Percentiles rank a stretch among this genome's conserved stretches.
Conservation (phyloP, 805 yeast genomes). For the Blastobotrys peoriensis region DNA sequence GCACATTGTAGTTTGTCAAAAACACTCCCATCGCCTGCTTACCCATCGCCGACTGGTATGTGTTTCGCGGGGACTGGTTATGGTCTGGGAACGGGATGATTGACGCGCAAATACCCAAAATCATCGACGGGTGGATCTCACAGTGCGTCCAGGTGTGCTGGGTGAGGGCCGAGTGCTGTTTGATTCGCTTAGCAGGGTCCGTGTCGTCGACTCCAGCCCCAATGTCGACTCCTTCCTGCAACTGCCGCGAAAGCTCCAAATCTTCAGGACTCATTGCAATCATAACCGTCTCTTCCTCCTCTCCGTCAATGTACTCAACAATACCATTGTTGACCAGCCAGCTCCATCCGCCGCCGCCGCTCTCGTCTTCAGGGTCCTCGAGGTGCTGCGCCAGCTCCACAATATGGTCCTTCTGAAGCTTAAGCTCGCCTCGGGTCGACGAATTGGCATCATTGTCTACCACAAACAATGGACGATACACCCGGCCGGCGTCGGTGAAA, state of each 20-base stretch:
- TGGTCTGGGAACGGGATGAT: conserved; percentile 99
- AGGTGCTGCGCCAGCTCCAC: conserved; percentile 50
- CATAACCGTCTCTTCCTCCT: conserved; percentile 97
- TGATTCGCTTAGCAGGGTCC: conserved; percentile 83
- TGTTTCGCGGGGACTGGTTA: conserved; percentile 98
- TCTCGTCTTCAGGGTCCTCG: conserved; percentile 40
- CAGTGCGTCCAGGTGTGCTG: conserved; percentile 92
- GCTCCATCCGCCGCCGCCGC: conserved; percentile 72
- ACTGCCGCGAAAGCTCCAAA: conserved; percentile 55
- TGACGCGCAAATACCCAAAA: conserved; percentile 96
- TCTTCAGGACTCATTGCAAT: conserved; percentile 99
- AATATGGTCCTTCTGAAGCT: conserved; percentile 79
- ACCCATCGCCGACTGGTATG: conserved; percentile 99
- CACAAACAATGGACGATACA: conserved; percentile 90
- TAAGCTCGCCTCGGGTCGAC: conserved; percentile 62
- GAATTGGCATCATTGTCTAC: conserved; percentile 67
- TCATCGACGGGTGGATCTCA: conserved; percentile 98
- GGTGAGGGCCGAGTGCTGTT: conserved; percentile 54
- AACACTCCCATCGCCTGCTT: conserved; percentile 99
- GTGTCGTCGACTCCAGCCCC: conserved; percentile 41
- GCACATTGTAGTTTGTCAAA: conserved; percentile 86
- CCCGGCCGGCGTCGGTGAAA: conserved; percentile 98
- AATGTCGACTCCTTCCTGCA: conserved; percentile 32
- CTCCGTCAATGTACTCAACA: conserved; percentile 96
- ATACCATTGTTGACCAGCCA: conserved; percentile 77